Evolutionary conservation across 2,329 filamentous ascomycete species (phyloP), one percentile per base, ranked within the genome.

Genomic region (Diaporthe amygdali): DNA sequence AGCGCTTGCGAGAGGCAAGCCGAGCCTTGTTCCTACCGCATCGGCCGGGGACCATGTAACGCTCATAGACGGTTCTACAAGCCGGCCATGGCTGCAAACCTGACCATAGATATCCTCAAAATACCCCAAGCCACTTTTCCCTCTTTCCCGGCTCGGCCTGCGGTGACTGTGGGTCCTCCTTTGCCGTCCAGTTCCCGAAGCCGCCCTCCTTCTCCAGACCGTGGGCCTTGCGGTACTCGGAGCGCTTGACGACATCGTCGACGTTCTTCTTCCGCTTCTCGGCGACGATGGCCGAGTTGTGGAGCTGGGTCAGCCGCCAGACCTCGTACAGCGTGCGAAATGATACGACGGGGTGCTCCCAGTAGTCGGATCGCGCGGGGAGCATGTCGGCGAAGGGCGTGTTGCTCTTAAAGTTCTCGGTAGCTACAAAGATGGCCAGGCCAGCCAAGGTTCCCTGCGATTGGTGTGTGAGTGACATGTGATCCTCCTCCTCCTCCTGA

Each of bases 211-310:
- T 84, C 80, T 95, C 92, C 78, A 97, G 81, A 12, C 94, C 95
- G 85, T 97, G 94, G 72, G 93, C 94, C 82, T 94, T 92, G 77
- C 95, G 91, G 83, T 94, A 99, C 81, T 93, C 91, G 73, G 89
- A 89, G 77, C 96, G 89, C 89, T 98, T 97, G 81, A 92, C 89
- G 34, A 96, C 92, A 83, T 99, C 96, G 75, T 97, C 94, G 69
- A 94, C 87, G 75, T 91, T 91, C 78, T 88, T 88, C 77, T 90
- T 89, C 69, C 95, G 89, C 83, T 91, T 90, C 81, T 95, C 93
- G 66, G 88, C 86, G 34, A 93, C 92, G 78, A 91, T 84, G 74
- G 88, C 85, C 37, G 91, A 92, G 74, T 89, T 89, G 80, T 95
- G 92, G 76, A 91, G 88, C 75, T 93, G 89, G 79, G 97, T 93